A percentile compares a stretch with the other conserved stretches of the same genome.
Evolutionary conservation across 2,329 filamentous ascomycete genomes (phyloP).

Genomic region (Botryotinia convoluta): DNA sequence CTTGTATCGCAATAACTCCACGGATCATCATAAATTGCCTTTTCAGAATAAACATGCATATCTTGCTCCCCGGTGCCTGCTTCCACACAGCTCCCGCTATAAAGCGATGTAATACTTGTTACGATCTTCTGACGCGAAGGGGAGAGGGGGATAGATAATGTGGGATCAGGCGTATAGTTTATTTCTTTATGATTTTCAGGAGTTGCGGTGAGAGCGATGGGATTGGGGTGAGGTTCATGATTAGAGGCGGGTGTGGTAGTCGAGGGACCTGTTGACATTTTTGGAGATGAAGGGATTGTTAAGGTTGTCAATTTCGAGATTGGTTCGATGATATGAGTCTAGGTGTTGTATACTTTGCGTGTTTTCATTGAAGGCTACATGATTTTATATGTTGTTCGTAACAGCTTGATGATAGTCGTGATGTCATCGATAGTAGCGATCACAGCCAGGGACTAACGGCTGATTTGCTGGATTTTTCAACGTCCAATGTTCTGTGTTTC

Average conservation of each 20-base stretch:
- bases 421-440: neutral
- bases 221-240: conserved; percentile 22
- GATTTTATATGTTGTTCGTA: neutral
- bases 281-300: neutral
- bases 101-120: conserved; percentile 44
- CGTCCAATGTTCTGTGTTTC: neutral
- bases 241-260: neutral
- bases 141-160: conserved; percentile 36
- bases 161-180: conserved; percentile 45
- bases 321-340: neutral
- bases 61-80: conserved; percentile 37
- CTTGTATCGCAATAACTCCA: conserved; percentile 50
- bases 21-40: conserved; percentile 48
- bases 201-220: conserved; percentile 11
- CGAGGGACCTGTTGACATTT: neutral
- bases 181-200: conserved; percentile 29
- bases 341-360: neutral
- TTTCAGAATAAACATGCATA: conserved; percentile 48
- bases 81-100: conserved; percentile 47
- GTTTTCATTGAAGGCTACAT: neutral
- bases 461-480: neutral
- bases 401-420: neutral
- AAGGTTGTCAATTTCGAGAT: neutral
- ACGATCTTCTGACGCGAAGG: conserved; percentile 43
- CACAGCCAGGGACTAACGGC: neutral